A percentile compares a stretch with the other conserved stretches of the same genome.
Evolutionary conservation across 306 rosid genomes (phyloP).

Genomic region (Notholithocarpus densiflorus): DNA sequence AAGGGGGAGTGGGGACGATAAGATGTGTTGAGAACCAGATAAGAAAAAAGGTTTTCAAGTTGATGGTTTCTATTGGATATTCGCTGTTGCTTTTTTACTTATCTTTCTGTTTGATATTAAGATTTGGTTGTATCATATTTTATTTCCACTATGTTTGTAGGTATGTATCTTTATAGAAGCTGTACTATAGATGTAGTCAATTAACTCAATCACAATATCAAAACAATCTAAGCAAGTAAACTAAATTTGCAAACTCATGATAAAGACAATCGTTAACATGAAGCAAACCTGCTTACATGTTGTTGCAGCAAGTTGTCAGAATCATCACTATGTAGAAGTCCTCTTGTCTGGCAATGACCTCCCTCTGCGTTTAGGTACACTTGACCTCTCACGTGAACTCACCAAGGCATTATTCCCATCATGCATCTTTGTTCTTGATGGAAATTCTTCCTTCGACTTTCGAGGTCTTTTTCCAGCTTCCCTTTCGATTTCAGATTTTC

Average conservation of each 20-base stretch:
- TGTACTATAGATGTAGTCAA: background rate
- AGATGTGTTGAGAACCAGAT: too few relatives aligned
- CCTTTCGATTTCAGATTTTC: conserved; percentile 32
- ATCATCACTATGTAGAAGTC: conserved; percentile 13
- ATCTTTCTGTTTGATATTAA: background rate
- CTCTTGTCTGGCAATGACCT: conserved; percentile 29
- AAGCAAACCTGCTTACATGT: conserved; percentile 22
- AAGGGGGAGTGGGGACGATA: too few relatives aligned
- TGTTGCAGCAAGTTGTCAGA: conserved; percentile 12
- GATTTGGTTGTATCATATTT: background rate
- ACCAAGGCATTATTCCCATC: conserved; percentile 16
- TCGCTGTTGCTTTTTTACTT: background rate
- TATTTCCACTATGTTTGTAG: background rate
- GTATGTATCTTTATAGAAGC: background rate
- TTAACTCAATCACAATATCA: background rate
- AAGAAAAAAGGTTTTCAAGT: too few relatives aligned
- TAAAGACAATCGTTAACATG: conserved; percentile 9
- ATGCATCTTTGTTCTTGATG: conserved; percentile 3
- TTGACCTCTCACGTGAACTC: conserved; percentile 18
- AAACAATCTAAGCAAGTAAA: background rate
- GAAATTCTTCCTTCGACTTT: conserved; percentile 16
- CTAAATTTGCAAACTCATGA: conserved; percentile 10
- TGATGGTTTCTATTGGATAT: too few relatives aligned
- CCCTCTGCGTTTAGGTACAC: conserved; percentile 18
- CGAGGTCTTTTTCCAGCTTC: conserved; percentile 5